These are phyloP conservation scores for Thielaviopsis musarum DNA, from an alignment of 2,329 filamentous ascomycete genomes.

Conservation along the genomic window DNA sequence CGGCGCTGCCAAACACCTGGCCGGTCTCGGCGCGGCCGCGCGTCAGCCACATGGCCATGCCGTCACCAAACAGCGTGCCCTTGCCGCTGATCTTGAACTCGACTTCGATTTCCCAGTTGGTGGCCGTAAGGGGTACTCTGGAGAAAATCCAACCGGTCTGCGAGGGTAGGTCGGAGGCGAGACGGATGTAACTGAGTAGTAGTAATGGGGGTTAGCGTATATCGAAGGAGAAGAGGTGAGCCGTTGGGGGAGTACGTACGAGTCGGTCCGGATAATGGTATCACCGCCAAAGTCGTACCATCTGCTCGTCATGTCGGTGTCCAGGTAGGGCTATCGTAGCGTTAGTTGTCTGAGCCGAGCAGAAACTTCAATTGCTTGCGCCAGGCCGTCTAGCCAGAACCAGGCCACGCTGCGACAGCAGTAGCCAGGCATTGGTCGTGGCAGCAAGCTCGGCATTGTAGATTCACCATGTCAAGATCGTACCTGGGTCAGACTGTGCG, in stretches of 20 bases:
- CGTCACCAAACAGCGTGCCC: slow-evolving; percentile 84
- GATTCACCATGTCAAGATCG: slow-evolving; percentile 22
- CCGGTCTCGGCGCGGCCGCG: slow-evolving; percentile 72
- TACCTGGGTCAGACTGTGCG: slow-evolving; percentile 69
- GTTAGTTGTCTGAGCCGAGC: slow-evolving; percentile 9
- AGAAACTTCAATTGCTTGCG: background rate
- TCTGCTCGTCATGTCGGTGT: slow-evolving; percentile 93
- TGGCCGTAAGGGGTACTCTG: slow-evolving; percentile 82
- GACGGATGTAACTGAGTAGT: slow-evolving; percentile 60
- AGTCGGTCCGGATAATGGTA: slow-evolving; percentile 61
- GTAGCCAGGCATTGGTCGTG: background rate
- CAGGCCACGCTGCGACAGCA: background rate
- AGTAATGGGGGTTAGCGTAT: background rate
- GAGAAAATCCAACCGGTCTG: slow-evolving; percentile 91
- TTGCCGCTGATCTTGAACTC: slow-evolving; percentile 89
- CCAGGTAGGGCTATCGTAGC: slow-evolving; percentile 67
- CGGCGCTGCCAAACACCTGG: slow-evolving; percentile 71
- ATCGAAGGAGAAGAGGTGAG: background rate
- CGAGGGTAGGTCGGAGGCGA: slow-evolving; percentile 79
- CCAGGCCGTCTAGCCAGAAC: background rate
- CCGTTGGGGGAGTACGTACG: slow-evolving; percentile 26
- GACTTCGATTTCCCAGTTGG: slow-evolving; percentile 95
- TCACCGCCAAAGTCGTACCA: slow-evolving; percentile 99
- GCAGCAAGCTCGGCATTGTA: background rate
- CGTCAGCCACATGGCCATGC: slow-evolving; percentile 95